A percentile compares a stretch with the other conserved stretches of the same genome.
These are phyloP conservation scores for Penicillium sp. DNA, from an alignment of 2,329 filamentous ascomycete species.

Conservation along the genomic window DNA sequence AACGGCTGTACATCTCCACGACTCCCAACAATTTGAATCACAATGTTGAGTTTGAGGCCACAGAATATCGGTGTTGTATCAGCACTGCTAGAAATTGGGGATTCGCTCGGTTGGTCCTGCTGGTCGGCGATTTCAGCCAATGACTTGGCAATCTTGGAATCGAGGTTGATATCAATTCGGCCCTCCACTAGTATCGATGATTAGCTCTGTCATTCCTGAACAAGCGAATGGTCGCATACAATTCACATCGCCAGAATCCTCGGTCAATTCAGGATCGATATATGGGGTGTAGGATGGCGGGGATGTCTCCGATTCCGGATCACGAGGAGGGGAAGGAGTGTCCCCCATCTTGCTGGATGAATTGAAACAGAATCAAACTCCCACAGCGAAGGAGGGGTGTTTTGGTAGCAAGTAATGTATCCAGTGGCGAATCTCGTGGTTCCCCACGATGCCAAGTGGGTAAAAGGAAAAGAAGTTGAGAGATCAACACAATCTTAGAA, in stretches of 20 bases:
- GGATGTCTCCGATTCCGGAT: neutral
- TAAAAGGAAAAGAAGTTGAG: too few species aligned
- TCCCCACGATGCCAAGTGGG: constrained; percentile 1
- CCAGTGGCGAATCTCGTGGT: constrained; percentile 8
- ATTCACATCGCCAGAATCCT: constrained; percentile 12
- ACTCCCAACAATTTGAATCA: constrained; percentile 60
- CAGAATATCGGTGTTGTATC: neutral
- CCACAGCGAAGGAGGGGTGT: too few species aligned
- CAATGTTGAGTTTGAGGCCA: constrained; percentile 50
- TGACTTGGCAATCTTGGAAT: constrained; percentile 21
- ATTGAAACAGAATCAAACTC: neutral
- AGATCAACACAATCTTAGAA: too few species aligned
- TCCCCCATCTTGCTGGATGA: constrained; percentile 7
- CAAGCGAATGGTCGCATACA: constrained; percentile 3
- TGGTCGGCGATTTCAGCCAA: constrained; percentile 20
- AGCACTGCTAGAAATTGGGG: constrained; percentile 14
- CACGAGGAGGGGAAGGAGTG: constrained; percentile 3
- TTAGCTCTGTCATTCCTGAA: neutral
- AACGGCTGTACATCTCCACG: constrained; percentile 58
- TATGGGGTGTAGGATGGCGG: constrained; percentile 11
- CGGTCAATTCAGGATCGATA: constrained; percentile 11
- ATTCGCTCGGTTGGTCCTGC: constrained; percentile 14
- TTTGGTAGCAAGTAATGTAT: too few species aligned
- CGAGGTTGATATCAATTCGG: constrained; percentile 21
- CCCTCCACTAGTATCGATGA: constrained; percentile 13